Evolutionary conservation across 495 filamentous ascomycete species (phyloP), one percentile per base, ranked within the genome.

Genomic region (Aspergillus steynii): DNA sequence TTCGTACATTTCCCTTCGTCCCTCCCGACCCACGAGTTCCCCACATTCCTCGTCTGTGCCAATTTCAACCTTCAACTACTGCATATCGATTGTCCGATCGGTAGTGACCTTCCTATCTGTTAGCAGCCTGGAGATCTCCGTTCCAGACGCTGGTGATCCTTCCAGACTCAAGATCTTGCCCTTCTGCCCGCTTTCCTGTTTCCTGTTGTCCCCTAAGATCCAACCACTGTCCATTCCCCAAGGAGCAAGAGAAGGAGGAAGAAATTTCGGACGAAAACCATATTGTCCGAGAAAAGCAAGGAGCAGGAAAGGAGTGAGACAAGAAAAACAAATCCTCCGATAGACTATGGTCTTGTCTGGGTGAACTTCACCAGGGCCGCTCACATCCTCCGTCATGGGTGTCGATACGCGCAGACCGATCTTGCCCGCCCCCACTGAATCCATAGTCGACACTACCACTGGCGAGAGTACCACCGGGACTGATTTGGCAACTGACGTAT

Each of bases 391-490:
- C 74, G 85, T 79, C 66, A 92, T 93, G 90, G 89, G 87, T 75
- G 81, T 87, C 77, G 86, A 89, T 59, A 83, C 82, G 66, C 86
- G 80, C 71, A 85, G 81, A 77, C 86, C 86, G 72, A 84, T 87
- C 66, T 75, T 92, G 69, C 90, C 90, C 68, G 88, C 87, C 67
- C 90, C 89, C 62, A 93, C 90, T 72, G 90, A 92, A 74, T 89
- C 89, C 64, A 86, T 91, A 61, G 86, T 86, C 67, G 83, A 83
- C 61, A 75, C 80, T 45, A 73, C 74, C 28, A 79, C 81, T 53
- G 80, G 73, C 63, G 84, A 81, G 62, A 89, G 88, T 72, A 71
- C 82, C 56, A 83, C 81, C 59, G 79, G 80, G 50, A 88, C 85
- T 75, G 92, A 96, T 78, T 78, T 94, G 69, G 92, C 86, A 64